Evolutionary conservation across 495 filamentous ascomycete species (phyloP), one percentile per base, ranked within the genome.

Genomic region (Tuber magnatum): DNA sequence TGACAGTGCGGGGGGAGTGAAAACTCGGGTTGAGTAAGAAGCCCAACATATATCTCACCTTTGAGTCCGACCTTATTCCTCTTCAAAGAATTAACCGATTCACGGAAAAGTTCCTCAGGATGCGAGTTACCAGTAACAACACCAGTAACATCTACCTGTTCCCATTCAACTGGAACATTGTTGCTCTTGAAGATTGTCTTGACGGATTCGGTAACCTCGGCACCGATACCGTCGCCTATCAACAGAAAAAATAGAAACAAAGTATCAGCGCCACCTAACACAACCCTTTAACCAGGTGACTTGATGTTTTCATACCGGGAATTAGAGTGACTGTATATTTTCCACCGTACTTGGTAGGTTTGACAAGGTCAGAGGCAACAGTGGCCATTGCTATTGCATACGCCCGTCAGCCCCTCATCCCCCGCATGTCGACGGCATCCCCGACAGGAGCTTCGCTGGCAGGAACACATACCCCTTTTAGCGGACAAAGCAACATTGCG

Each of bases 131-230:
- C 92, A 42, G 91, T 90, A 82, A 94, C 93, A 43, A 98, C 89
- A 85, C 95, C 95, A 48, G 92, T 94, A 35, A 97, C 94, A 83
- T 98, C 94, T 76, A 99, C 89, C 86, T 98, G 96, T 85, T 99
- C 95, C 95, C 95, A 99, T 84, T 96, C 93, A 75, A 99, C 91
- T 78, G 95, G 95, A 68, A 99, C 96, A 84, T 97, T 98, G 87
- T 98, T 94, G 83, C 94, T 94, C 89, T 97, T 99, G 90, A 97
- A 99, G 84, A 99, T 92, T 70, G 94, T 95, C 89, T 97, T 97
- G 78, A 99, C 94, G 69, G 93, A 94, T 85, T 98, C 95, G 76
- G 95, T 93, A 74, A 98, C 94, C 85, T 99, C 95, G 83, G 93
- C 93, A 85, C 95, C 95, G 83, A 99, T 97, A 86, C 95, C 95